Conservation (phyloP, 2,329 filamentous ascomycete species). For the Zalaria sp. region DNA sequence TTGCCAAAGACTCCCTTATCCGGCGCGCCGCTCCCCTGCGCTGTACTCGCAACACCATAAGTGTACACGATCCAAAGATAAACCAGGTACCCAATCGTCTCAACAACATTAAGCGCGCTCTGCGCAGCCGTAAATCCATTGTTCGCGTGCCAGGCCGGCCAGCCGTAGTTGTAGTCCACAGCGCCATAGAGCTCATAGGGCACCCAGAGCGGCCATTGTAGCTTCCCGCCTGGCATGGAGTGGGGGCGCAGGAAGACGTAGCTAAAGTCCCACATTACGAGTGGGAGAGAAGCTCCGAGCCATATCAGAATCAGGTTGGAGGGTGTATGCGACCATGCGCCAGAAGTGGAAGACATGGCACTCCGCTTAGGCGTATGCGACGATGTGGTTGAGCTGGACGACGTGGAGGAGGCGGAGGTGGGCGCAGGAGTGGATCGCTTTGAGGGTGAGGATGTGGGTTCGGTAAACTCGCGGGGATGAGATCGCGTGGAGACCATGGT, state of each 20-base stretch:
- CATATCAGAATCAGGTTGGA: conserved; percentile 50
- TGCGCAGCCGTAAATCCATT: conserved; percentile 72
- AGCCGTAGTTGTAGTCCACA: conserved; percentile 72
- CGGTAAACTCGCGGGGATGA: conserved; percentile 36
- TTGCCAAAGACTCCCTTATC: conserved; percentile 27
- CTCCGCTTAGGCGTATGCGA: neutral
- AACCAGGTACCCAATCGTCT: conserved; percentile 49
- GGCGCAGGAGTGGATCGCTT: conserved; percentile 5
- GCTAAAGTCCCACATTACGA: conserved; percentile 67
- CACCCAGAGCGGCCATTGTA: conserved; percentile 58
- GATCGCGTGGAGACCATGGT: conserved; percentile 43
- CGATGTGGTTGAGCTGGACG: conserved; percentile 1
- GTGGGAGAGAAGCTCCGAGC: conserved; percentile 59
- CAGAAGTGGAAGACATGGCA: neutral
- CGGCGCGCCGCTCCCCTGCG: conserved; percentile 24
- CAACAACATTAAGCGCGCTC: conserved; percentile 51
- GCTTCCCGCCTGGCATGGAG: conserved; percentile 63
- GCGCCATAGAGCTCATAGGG: conserved; percentile 71
- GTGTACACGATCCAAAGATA: conserved; percentile 43
- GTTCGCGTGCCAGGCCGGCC: conserved; percentile 50
- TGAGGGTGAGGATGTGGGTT: conserved; percentile 12
- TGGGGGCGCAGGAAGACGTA: conserved; percentile 72
- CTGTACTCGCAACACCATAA: conserved; percentile 19
- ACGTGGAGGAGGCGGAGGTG: conserved; percentile 1
- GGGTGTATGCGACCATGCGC: conserved; percentile 44